A percentile compares a stretch with the other conserved stretches of the same genome.
Conservation (phyloP, 164 flowering plant genomes). For the Vitis rupestris region DNA sequence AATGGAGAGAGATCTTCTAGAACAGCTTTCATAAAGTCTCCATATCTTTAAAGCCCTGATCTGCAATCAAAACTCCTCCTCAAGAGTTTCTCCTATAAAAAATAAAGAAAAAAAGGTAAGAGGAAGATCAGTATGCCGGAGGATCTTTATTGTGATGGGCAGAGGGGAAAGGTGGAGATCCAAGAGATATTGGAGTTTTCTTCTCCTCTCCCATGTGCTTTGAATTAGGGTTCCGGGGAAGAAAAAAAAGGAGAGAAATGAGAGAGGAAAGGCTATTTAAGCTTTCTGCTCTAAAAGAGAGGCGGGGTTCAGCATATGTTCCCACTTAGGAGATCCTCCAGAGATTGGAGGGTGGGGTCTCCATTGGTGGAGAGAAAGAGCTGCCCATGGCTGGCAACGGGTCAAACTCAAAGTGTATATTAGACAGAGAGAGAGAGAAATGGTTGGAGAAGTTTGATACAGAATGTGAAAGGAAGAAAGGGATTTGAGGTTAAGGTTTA, state of each 20-base stretch:
- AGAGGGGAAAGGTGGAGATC: not conserved
- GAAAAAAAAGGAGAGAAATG: constrained; percentile 4
- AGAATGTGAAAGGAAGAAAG: constrained; percentile 28
- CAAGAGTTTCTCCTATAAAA: too few relatives aligned
- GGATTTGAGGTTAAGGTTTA: constrained; percentile 7
- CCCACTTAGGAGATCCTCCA: constrained; percentile 23
- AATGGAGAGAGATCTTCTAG: not conserved
- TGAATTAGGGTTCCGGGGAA: constrained; percentile 19
- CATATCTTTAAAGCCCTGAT: constrained; percentile 9
- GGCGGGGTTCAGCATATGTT: constrained; percentile 5
- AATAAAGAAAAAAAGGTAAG: not conserved
- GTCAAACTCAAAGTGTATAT: constrained; percentile 39
- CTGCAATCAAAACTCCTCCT: not conserved
- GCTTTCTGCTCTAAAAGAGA: constrained; percentile 11
- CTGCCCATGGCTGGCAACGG: constrained; percentile 45
- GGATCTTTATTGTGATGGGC: not conserved
- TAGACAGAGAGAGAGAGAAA: constrained; percentile 23
- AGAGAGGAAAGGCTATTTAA: constrained; percentile 5
- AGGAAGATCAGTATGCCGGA: too few relatives aligned
- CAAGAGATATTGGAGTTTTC: not conserved
- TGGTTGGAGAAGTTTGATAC: constrained; percentile 3
- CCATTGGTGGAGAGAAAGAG: constrained; percentile 6
- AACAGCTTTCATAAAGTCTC: constrained; percentile 9
- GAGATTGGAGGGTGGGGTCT: constrained; percentile 17
- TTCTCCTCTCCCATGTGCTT: not conserved